Evolutionary conservation across 306 rosid species (phyloP).

Genomic region (Prunus mume): DNA sequence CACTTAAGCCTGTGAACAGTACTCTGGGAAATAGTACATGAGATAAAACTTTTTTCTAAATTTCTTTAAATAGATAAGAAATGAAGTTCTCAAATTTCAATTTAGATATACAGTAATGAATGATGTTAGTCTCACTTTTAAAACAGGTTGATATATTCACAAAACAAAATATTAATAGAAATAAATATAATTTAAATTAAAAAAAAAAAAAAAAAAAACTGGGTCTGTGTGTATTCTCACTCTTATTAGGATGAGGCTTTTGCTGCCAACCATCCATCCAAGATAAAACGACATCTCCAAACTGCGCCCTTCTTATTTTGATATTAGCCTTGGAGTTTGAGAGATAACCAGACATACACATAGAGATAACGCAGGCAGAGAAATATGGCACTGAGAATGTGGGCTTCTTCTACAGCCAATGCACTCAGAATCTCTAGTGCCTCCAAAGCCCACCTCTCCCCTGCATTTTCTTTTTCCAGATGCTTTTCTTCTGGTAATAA

Average conservation of each 20-base stretch:
- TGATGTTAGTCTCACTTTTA: too few species aligned
- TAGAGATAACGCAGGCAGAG: not conserved
- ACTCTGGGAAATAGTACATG: too few species aligned
- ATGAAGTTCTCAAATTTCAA: too few species aligned
- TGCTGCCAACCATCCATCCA: conserved; percentile 60
- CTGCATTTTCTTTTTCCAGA: conserved; percentile 67
- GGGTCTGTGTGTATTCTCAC: not conserved
- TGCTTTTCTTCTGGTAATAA: conserved; percentile 70
- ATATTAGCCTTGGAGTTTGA: not conserved
- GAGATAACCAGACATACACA: conserved; percentile 7
- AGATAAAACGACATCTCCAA: conserved; percentile 47
- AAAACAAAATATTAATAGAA: not conserved
- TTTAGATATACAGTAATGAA: too few species aligned
- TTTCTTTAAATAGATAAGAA: too few species aligned
- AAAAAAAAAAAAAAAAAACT: not conserved
- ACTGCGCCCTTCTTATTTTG: not conserved
- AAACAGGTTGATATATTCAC: not conserved
- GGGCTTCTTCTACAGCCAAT: conserved; percentile 97
- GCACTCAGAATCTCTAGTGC: conserved; percentile 71
- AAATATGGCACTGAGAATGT: conserved; percentile 81
- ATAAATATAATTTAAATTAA: not conserved
- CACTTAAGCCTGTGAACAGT: too few species aligned
- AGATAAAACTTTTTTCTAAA: too few species aligned
- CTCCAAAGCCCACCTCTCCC: conserved; percentile 55
- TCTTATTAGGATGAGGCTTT: conserved; percentile 58